Evolutionary conservation across 2,329 filamentous ascomycete species (phyloP).

Genomic region (Colletotrichum neosansevieriae): DNA sequence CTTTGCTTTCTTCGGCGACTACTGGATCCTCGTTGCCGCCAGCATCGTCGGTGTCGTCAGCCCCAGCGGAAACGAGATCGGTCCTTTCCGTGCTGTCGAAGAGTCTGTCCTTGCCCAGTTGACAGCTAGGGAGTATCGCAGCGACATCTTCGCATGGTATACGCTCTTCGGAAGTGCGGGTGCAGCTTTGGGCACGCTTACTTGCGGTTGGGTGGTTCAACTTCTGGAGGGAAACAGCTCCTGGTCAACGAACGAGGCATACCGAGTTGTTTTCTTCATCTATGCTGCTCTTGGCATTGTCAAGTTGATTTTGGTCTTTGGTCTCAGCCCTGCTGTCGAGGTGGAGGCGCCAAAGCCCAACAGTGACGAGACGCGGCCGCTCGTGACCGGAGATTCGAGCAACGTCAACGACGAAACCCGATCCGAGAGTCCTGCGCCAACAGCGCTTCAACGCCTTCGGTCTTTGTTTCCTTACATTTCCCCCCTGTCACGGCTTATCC

Average conservation of each 20-base stretch:
- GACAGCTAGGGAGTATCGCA: constrained; percentile 57
- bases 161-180: constrained; percentile 69
- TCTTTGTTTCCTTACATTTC: constrained; percentile 36
- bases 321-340: constrained; percentile 62
- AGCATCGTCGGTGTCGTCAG: constrained; percentile 73
- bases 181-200: constrained; percentile 69
- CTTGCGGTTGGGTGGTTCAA: constrained; percentile 70
- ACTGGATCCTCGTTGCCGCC: constrained; percentile 69
- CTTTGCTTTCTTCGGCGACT: constrained; percentile 65
- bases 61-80: constrained; percentile 72
- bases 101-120: constrained; percentile 71
- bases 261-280: constrained; percentile 66
- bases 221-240: constrained; percentile 55
- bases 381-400: not conserved
- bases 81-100: constrained; percentile 72
- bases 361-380: constrained; percentile 5
- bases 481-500: constrained; percentile 33
- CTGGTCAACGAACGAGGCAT: constrained; percentile 61
- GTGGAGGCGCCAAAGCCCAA: constrained; percentile 43
- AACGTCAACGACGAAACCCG: constrained; percentile 15
- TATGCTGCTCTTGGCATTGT: constrained; percentile 69
- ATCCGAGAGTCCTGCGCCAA: not conserved
- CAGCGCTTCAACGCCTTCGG: constrained; percentile 21
- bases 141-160: constrained; percentile 74
- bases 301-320: constrained; percentile 66